These are phyloP conservation scores for Rhynchospora tenuis DNA, from an alignment of 176 grass and related monocot species.

Conservation along the genomic window DNA sequence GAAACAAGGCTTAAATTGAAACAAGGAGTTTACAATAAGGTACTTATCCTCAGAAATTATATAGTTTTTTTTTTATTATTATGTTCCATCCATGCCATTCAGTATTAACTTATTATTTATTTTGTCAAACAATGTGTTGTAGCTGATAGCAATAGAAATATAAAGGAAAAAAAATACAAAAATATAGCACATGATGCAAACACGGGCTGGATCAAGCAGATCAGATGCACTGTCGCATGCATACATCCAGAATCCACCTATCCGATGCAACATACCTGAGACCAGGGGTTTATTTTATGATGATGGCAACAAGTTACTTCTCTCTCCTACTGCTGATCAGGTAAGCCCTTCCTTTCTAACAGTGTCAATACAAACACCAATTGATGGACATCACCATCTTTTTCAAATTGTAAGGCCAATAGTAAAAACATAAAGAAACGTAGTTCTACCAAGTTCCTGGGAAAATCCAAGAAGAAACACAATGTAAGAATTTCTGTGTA, in stretches of 20 bases:
- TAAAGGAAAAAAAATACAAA: slow-evolving; percentile 5
- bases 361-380: neutral
- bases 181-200: slow-evolving; percentile 13
- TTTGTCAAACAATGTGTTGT: slow-evolving; percentile 28
- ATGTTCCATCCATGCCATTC: slow-evolving; percentile 23
- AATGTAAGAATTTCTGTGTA: neutral
- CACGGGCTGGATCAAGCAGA: slow-evolving; percentile 49
- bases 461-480: neutral
- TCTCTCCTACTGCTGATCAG: slow-evolving; percentile 80
- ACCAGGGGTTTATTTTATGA: slow-evolving; percentile 79
- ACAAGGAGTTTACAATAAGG: neutral
- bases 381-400: neutral
- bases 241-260: slow-evolving; percentile 82
- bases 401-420: neutral
- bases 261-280: slow-evolving; percentile 83
- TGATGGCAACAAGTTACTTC: slow-evolving; percentile 80
- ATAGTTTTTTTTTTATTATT: neutral
- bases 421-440: slow-evolving; percentile 4
- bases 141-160: slow-evolving; percentile 11
- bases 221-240: slow-evolving; percentile 71
- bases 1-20: slow-evolving; percentile 55
- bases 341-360: slow-evolving; percentile 27
- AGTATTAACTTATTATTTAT: slow-evolving; percentile 10
- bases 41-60: neutral
- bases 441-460: neutral